Percentiles rank a stretch among this genome's conserved stretches.
These are phyloP conservation scores for Pseudozyma sp. DNA, from an alignment of 1,284 basidiomycete species.

Conservation along the genomic window DNA sequence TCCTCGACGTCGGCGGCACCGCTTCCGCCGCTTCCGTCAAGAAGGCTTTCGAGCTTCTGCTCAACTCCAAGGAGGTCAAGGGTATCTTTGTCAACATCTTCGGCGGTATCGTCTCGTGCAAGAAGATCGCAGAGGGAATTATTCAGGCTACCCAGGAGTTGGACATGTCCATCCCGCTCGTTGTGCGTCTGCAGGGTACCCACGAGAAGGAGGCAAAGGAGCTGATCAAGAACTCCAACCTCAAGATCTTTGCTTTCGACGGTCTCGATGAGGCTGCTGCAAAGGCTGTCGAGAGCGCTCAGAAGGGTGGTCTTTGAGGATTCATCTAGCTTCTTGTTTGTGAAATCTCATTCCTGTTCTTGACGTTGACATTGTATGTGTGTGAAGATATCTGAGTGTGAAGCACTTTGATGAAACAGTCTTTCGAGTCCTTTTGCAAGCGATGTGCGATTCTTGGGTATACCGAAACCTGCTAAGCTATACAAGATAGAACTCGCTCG, in stretches of 20 bases:
- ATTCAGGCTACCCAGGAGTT: constrained; percentile 97
- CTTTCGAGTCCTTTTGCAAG: too few species aligned
- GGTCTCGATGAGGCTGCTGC: constrained; percentile 51
- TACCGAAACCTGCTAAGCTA: neutral
- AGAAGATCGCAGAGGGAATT: constrained; percentile 80
- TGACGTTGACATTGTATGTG: neutral
- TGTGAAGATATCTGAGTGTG: too few species aligned
- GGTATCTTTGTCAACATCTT: constrained; percentile 93
- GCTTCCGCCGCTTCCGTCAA: constrained; percentile 98
- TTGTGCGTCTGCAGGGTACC: constrained; percentile 95
- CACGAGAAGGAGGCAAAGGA: constrained; percentile 95
- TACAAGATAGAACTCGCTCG: constrained; percentile 41
- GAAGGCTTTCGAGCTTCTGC: constrained; percentile 96
- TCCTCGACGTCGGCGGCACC: constrained; percentile 96
- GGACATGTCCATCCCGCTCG: constrained; percentile 83
- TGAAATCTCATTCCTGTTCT: neutral
- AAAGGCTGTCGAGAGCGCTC: constrained; percentile 53
- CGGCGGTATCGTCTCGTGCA: constrained; percentile 95
- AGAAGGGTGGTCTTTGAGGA: constrained; percentile 35
- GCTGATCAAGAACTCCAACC: constrained; percentile 79
- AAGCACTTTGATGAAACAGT: too few species aligned
- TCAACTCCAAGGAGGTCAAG: constrained; percentile 90
- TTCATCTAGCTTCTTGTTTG: neutral
- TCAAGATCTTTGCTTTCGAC: constrained; percentile 73
- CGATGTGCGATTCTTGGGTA: neutral